Conservation (phyloP, 371 early-diverging fungal species). For the Mortierella polycephala region DNA sequence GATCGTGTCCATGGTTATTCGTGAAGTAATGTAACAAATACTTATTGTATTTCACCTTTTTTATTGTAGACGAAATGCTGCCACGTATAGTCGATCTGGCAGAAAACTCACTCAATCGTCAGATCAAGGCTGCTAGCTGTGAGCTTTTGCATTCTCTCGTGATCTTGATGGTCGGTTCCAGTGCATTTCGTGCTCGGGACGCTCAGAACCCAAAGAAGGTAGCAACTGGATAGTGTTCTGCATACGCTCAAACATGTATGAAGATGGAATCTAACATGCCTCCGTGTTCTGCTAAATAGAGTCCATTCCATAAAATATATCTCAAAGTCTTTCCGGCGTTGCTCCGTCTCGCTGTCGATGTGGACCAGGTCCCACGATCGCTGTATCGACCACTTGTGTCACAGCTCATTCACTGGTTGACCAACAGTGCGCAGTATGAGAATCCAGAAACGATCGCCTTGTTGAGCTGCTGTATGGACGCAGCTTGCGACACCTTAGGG, state of each 20-base stretch:
- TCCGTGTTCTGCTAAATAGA: slow-evolving; percentile 34
- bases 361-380: slow-evolving; percentile 74
- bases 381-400: slow-evolving; percentile 70
- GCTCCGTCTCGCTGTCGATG: slow-evolving; percentile 76
- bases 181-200: slow-evolving; percentile 64
- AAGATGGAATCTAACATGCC: too few species aligned
- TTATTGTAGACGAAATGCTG: slow-evolving; percentile 71
- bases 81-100: slow-evolving; percentile 82
- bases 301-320: slow-evolving; percentile 72
- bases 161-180: slow-evolving; percentile 78
- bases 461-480: slow-evolving; percentile 76
- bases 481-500: slow-evolving; percentile 64
- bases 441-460: slow-evolving; percentile 80
- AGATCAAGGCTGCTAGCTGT: slow-evolving; percentile 80
- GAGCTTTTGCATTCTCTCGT: slow-evolving; percentile 81
- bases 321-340: slow-evolving; percentile 75
- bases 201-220: slow-evolving; percentile 55
- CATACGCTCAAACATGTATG: too few species aligned
- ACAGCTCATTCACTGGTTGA: slow-evolving; percentile 85
- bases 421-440: slow-evolving; percentile 77
- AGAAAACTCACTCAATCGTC: slow-evolving; percentile 77
- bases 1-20: neutral
- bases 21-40: neutral
- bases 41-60: neutral
- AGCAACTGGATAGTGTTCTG: neutral